phyloP scores from a whole-genome alignment of 345 rosid genomes.

The Sonneratia alba region DNA sequence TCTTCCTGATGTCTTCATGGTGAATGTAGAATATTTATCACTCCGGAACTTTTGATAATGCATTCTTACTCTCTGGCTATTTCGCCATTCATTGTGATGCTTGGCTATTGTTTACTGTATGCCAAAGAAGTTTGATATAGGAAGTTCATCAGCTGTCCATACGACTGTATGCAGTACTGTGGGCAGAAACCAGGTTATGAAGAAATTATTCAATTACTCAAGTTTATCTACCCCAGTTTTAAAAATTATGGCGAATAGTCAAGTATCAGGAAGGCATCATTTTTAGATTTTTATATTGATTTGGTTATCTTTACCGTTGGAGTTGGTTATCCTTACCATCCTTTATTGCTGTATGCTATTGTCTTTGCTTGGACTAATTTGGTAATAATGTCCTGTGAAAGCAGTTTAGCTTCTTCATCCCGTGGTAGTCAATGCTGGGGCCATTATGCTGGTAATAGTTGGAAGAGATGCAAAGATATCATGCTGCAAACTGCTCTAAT shows the following conservation, averaged over 20 bases:
- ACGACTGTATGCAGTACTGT: background rate
- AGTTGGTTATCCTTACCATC: no score
- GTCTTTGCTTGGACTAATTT: background rate
- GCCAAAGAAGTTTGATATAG: background rate
- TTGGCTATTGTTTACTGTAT: background rate
- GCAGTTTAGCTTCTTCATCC: constrained; percentile 32
- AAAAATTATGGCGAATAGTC: background rate
- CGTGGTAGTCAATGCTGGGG: constrained; percentile 52
- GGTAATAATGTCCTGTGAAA: constrained; percentile 2
- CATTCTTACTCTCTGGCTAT: background rate
- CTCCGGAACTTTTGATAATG: background rate
- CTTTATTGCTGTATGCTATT: background rate
- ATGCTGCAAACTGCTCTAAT: constrained; percentile 78
- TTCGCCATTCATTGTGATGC: background rate
- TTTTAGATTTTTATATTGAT: background rate
- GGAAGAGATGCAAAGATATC: constrained; percentile 99
- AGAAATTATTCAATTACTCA: background rate
- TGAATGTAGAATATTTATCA: background rate
- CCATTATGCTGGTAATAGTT: constrained; percentile 77
- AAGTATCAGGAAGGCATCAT: background rate
- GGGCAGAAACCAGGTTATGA: background rate
- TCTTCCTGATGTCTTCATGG: background rate
- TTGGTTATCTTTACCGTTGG: background rate
- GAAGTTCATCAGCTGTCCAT: background rate
- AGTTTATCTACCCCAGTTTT: background rate